Evolutionary conservation across 2,329 filamentous ascomycete genomes (phyloP).

Genomic region (Furcasterigmium furcatum): DNA sequence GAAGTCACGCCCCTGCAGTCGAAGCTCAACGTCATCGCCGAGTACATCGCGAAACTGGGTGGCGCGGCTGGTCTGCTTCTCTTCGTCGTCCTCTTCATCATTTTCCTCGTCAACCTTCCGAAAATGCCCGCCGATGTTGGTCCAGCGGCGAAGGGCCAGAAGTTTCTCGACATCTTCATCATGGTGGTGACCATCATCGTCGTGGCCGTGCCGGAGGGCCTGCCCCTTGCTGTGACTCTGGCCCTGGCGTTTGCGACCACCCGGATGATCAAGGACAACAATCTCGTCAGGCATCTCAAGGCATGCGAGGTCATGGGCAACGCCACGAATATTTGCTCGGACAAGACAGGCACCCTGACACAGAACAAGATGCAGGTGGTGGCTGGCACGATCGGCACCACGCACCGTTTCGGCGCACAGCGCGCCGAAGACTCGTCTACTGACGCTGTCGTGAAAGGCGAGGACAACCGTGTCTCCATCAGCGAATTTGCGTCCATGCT

Average conservation of each 20-base stretch:
- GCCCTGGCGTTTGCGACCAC: conserved; percentile 75
- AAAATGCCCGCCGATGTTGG: conserved; percentile 41
- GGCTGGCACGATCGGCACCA: conserved; percentile 54
- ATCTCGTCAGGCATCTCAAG: conserved; percentile 71
- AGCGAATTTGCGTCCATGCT: conserved; percentile 46
- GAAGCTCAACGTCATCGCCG: conserved; percentile 71
- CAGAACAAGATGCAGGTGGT: conserved; percentile 70
- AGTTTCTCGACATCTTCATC: conserved; percentile 73
- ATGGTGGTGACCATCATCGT: conserved; percentile 78
- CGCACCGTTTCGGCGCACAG: conserved; percentile 49
- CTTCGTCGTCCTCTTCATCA: conserved; percentile 82
- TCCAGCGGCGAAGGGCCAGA: conserved; percentile 73
- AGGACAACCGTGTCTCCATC: conserved; percentile 31
- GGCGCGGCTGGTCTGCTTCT: conserved; percentile 74
- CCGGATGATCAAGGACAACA: conserved; percentile 75
- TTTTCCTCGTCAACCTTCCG: conserved; percentile 71
- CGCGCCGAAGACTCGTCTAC: conserved; percentile 19
- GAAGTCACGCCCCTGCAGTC: conserved; percentile 75
- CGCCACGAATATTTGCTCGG: conserved; percentile 67
- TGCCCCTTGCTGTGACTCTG: conserved; percentile 74
- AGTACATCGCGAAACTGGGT: conserved; percentile 75
- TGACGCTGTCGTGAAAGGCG: conserved; percentile 21
- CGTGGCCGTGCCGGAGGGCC: conserved; percentile 74
- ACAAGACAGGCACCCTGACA: conserved; percentile 66
- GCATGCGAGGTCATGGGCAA: conserved; percentile 82